Evolutionary conservation across 768 basidiomycete genomes (phyloP), one percentile per base, ranked within the genome.

Genomic region (Saitozyma sp.): DNA sequence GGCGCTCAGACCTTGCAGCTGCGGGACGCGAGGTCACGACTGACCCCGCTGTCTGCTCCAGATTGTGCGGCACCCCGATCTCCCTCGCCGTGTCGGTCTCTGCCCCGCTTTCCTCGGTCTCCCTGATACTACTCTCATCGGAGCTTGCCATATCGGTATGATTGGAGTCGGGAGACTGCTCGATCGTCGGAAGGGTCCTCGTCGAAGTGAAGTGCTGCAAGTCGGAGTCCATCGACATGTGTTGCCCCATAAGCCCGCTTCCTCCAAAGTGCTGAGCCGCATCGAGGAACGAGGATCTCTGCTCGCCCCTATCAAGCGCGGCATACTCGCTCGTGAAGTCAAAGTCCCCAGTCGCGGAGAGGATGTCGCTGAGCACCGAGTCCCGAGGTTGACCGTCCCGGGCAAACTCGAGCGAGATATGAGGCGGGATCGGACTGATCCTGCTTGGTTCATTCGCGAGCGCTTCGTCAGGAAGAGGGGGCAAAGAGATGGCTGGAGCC

Each of bases 261-360:
- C 58, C 56, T n/a, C 52, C 40, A 9, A 62, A 49, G 29, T 51
- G 45, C n/a, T 62, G 60, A 20, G 71, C 13, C 50, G 75, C 71
- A 43, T 71, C 76, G 0, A 79, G 63, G 55, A 79, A 79, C 16
- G 71, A 73, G 13, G 66, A 66, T 4, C 78, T 59, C 8, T 67
- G 58, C 20, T 54, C 57, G 37, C 71, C 74, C 54, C 61, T 62
- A 45, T 73, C 71, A 9, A 79, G 66, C 29, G 61, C 42, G 37
- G 66, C 68, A 51, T 74, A 76, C 50, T 79, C 78, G 16, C 59
- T 58, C 3, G 78, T 76, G 51, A 79, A 79, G 62, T 79, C 78
- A 61, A 79, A 79, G 37, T 60, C 61, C 5, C 39, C 63, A 41
- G 48, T 50, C 17, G 54, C 48, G 6, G 70, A 52, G 20, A 58